Evolutionary conservation across 2,329 filamentous ascomycete genomes (phyloP), one percentile per base, ranked within the genome.

Genomic region (Calonectria henricotiae): DNA sequence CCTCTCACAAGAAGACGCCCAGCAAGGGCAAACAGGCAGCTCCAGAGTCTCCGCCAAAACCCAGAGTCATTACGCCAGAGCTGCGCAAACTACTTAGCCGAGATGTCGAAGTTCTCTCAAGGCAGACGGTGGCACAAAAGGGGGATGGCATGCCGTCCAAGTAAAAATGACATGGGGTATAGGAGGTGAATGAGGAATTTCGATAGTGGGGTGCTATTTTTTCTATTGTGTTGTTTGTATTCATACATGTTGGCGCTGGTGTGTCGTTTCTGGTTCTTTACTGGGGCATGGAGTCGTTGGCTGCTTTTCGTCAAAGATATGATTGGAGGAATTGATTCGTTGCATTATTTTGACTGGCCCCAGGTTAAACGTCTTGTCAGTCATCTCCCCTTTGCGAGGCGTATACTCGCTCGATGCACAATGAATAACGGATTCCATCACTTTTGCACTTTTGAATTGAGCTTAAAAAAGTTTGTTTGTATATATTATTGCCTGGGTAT

Each of bases 31-130:
- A 85, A 64, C 80, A 79, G 12, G 77, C 79, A n/a, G 83, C 75
- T 5, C 76, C 79, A 4, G 71, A 80, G 66, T 71, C 79, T 5
- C 75, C 80, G 17, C 71, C 81, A 65, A 75, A 80, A 9, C 79
- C 83, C 47, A 88, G 85, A 77, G 82, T 88, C 15, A 89, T 90
- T 62, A 89, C 87, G 2, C 88, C 89, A 0, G 89, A 90, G 78
- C 79, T 91, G 72, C 83, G 89, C 60, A 85, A 84, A 70, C 76
- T 91, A 46, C 77, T 91, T 46, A 89, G 85, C 73, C 82, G 83
- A 49, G 82, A 85, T 61, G 83, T 88, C 8, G 85, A 86, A 62
- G 78, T 87, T 9, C 78, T 87, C 25, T 82, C 83, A 27, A 79
- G 82, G 43, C 78, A 78, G 46, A 81, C 78, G 13, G 82, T 83